phyloP scores from a whole-genome alignment of 495 filamentous ascomycete genomes.

The Aspergillus affinis region DNA sequence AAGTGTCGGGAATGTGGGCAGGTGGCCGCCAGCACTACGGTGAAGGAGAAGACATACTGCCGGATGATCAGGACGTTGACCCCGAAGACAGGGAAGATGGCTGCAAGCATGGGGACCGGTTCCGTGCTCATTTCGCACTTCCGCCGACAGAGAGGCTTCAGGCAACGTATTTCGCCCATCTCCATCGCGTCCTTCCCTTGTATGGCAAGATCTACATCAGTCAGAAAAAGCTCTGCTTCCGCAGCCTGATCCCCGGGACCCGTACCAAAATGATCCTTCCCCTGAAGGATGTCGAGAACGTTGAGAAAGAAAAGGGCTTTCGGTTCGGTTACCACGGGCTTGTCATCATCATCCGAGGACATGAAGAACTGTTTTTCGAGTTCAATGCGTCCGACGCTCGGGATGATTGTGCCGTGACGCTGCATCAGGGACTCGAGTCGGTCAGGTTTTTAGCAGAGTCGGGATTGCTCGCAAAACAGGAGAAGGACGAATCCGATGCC shows the following conservation, averaged over 20 bases:
- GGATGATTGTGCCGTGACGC: conserved; percentile 84
- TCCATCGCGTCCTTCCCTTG: conserved; percentile 84
- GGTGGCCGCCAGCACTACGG: conserved; percentile 88
- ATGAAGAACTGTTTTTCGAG: conserved; percentile 97
- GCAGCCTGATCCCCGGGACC: conserved; percentile 84
- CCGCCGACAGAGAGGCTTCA: conserved; percentile 81
- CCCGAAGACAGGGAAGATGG: conserved; percentile 63
- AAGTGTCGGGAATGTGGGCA: conserved; percentile 96
- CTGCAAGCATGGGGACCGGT: conserved; percentile 68
- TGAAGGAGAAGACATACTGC: conserved; percentile 65
- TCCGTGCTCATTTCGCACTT: conserved; percentile 86
- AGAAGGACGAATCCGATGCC: conserved; percentile 68
- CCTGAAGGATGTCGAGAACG: conserved; percentile 88
- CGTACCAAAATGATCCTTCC: conserved; percentile 93
- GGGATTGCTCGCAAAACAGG: conserved; percentile 64
- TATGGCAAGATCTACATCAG: conserved; percentile 98
- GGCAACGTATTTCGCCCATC: conserved; percentile 84
- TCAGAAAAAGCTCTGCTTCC: conserved; percentile 87
- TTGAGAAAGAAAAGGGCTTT: conserved; percentile 93
- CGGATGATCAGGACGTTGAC: conserved; percentile 62
- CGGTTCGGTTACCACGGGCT: conserved; percentile 89
- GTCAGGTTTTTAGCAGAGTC: conserved; percentile 72
- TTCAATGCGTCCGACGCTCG: conserved; percentile 73
- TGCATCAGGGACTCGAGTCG: conserved; percentile 73
- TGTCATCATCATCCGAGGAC: conserved; percentile 86